Base-by-base conservation (phyloP, 2,329 filamentous ascomycete genomes). In the Exophiala alcalophila region DNA sequence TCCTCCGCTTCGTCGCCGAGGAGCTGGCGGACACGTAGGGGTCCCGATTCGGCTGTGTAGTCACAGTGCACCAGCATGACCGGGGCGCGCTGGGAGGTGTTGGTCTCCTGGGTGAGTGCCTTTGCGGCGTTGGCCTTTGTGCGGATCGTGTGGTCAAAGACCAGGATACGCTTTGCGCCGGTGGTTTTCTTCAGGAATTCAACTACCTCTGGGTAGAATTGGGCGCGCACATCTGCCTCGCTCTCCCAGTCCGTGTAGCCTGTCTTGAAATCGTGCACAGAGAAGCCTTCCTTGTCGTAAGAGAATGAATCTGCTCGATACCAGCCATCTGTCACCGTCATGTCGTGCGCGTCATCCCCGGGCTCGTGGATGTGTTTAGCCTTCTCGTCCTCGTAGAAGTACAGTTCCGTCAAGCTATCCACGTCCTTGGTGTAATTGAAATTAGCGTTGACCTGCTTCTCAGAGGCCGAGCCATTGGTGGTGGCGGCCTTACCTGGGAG, bases 101-200 rank as follows among this genome's bases (percentile, higher is more conserved):
- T 57, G 2, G 55, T 59, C 40, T 65, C 59, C 27, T 54, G 40
- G 8, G 52, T 54, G 10, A 52, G 40, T 31, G 43, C 46, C 20
- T 54, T 54, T 21, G 33, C 31, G 15, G 40, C 43, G 15, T 64
- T 43, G 21, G 57, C 57, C 27, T 65, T 61, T 3, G 53, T 47
- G 18, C 71, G 67, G 49, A 74, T 71, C 4, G 69, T 73, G 47
- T 74, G 71, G 55, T 73, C 71, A 56, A 74, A 74, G 40, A 74
- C 70, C 35, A 72, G 61, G 21, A 73, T 59, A 3, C 63, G 59
- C 16, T 62, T 65, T 6, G 68, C 70, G 11, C 70, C 69, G 3
- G 65, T 62, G 18, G 65, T 66, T 40, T 65, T 61, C 44, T 72
- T 71, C 10, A 73, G 48, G 40, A 73, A 63, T 14, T 68, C 61